Conservation (phyloP, 345 rosid species). For the Ailanthus altissimus region DNA sequence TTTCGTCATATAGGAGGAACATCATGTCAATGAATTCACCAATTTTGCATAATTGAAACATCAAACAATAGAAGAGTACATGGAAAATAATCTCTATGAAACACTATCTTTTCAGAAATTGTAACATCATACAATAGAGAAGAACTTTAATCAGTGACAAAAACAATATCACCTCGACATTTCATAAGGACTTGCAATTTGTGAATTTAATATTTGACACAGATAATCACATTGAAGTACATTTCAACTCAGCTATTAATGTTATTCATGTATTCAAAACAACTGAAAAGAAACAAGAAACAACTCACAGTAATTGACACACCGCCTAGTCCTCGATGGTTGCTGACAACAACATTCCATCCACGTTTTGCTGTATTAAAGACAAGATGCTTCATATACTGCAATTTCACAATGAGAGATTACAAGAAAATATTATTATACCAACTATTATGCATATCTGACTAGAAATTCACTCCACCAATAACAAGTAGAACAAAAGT, state of each 20-base stretch:
- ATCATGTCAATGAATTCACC: no score
- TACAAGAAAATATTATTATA: neutral
- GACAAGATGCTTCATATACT: constrained; percentile 84
- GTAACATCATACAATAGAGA: no score
- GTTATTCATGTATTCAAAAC: neutral
- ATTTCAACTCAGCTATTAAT: neutral
- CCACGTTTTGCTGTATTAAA: constrained; percentile 63
- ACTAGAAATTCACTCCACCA: constrained; percentile 2
- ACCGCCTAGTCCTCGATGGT: constrained; percentile 91
- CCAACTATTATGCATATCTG: neutral
- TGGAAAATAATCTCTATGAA: no score
- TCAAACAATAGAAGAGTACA: no score
- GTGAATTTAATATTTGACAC: no score
- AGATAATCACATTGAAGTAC: neutral
- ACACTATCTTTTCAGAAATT: no score
- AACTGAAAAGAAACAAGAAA: constrained; percentile 11
- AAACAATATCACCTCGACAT: no score
- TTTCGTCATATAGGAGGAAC: no score
- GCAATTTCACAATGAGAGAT: constrained; percentile 21
- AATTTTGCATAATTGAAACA: no score
- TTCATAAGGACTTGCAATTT: no score
- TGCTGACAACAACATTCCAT: constrained; percentile 85
- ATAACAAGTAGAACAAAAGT: neutral
- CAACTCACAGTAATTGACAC: constrained; percentile 83
- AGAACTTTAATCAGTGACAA: no score